These are phyloP conservation scores for Erucastrum elatum DNA, from an alignment of 345 rosid genomes.

Conservation along the genomic window DNA sequence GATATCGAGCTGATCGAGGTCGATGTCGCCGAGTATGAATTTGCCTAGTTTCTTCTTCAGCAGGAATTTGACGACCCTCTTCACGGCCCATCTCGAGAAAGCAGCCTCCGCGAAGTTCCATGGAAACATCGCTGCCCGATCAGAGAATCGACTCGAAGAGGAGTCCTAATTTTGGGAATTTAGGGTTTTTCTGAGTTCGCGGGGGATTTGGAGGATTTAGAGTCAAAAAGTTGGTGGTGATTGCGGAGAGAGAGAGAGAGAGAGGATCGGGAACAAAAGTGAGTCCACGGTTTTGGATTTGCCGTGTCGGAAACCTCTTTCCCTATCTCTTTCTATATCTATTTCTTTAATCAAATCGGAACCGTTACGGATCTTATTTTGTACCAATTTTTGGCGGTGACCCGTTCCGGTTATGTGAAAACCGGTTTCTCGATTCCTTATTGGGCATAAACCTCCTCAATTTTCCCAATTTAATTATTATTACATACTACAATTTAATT, in stretches of 20 bases:
- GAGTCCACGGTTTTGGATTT: conserved; percentile 15
- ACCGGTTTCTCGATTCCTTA: too few species aligned
- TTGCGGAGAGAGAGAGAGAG: conserved; percentile 16
- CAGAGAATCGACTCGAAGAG: background rate
- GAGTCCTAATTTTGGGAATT: background rate
- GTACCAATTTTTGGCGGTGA: too few species aligned
- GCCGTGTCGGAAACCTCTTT: conserved; percentile 26
- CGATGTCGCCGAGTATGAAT: conserved; percentile 82
- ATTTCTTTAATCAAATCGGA: too few species aligned
- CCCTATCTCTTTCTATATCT: background rate
- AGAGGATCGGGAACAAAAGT: conserved; percentile 13
- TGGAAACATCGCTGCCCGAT: conserved; percentile 34
- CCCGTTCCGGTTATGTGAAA: too few species aligned
- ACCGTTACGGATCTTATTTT: too few species aligned
- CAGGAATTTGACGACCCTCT: conserved; percentile 73
- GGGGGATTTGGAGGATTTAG: conserved; percentile 11
- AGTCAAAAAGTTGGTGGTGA: conserved; percentile 26
- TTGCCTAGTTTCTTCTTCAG: conserved; percentile 92
- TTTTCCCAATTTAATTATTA: too few species aligned
- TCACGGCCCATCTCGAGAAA: conserved; percentile 87
- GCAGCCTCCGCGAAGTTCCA: conserved; percentile 67
- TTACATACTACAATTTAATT: too few species aligned
- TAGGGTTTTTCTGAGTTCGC: conserved; percentile 29
- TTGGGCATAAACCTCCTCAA: too few species aligned
- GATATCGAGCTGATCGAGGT: conserved; percentile 88